Percentiles rank a stretch among this genome's conserved stretches.
phyloP scores from a whole-genome alignment of 306 rosid species.

The Quercus bicolor region DNA sequence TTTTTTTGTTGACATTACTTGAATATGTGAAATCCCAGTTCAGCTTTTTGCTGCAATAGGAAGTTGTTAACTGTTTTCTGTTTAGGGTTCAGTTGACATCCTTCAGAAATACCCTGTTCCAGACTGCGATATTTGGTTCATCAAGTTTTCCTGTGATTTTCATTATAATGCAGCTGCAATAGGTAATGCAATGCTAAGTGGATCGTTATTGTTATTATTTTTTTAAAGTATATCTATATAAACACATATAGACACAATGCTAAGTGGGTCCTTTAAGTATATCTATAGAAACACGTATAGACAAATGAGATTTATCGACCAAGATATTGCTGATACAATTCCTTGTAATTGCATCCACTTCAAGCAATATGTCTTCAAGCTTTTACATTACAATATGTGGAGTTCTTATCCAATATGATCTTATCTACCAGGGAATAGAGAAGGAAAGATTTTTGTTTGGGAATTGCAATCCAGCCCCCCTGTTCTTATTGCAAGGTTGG shows the following conservation, averaged over 20 bases:
- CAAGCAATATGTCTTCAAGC: slow-evolving; percentile 1
- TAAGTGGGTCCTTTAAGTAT: background rate
- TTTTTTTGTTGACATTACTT: background rate
- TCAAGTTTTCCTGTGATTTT: slow-evolving; percentile 94
- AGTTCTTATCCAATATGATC: background rate
- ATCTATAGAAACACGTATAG: background rate
- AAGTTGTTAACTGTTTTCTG: slow-evolving; percentile 3
- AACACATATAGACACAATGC: background rate
- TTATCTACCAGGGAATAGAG: slow-evolving; percentile 67
- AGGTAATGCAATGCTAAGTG: slow-evolving; percentile 44
- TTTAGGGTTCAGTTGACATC: slow-evolving; percentile 78
- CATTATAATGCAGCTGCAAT: slow-evolving; percentile 69
- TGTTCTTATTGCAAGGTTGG: slow-evolving; percentile 64
- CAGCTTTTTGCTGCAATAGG: slow-evolving; percentile 7
- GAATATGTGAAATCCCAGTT: background rate
- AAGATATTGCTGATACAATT: background rate
- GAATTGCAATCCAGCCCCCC: slow-evolving; percentile 96
- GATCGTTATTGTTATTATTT: background rate
- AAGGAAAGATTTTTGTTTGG: slow-evolving; percentile 88
- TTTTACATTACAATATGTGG: background rate
- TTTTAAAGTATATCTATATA: background rate
- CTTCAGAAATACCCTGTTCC: slow-evolving; percentile 98
- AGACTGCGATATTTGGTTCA: slow-evolving; percentile 95
- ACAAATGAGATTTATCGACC: background rate
- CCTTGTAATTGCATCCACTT: background rate